These are phyloP conservation scores for Naganishia cerealis DNA, from an alignment of 1,284 basidiomycete species.

Conservation along the genomic window DNA sequence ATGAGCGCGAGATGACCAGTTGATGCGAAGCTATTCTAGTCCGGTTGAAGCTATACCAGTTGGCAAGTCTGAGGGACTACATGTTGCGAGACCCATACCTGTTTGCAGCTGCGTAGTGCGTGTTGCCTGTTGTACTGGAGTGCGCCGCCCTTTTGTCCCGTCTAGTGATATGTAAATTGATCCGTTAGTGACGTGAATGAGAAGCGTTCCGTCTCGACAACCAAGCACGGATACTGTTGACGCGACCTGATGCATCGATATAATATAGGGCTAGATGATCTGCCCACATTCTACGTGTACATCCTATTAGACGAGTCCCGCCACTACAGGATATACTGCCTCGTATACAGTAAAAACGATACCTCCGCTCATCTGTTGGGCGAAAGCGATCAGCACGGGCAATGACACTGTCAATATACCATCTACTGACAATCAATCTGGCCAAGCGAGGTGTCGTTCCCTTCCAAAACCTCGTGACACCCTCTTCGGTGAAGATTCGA, in stretches of 20 bases:
- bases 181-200: no score
- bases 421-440: constrained; percentile 71
- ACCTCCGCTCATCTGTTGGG: constrained; percentile 76
- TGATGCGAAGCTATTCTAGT: neutral
- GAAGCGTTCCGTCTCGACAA: no score
- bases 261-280: no score
- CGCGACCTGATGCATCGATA: no score
- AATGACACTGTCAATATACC: neutral
- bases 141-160: no score
- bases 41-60: neutral
- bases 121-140: neutral
- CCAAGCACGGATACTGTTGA: no score
- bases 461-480: constrained; percentile 85
- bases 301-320: constrained; percentile 24
- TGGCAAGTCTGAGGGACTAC: neutral
- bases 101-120: no score
- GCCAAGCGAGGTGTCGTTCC: constrained; percentile 87
- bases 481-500: constrained; percentile 86
- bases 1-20: neutral
- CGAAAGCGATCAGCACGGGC: neutral
- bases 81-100: no score
- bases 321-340: constrained; percentile 50
- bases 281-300: neutral
- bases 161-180: no score
- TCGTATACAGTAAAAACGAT: constrained; percentile 95